Percentiles rank a stretch among this genome's conserved stretches.
Evolutionary conservation across 352 stramenopile genomes (phyloP).

Genomic region (Globisporangium nagaii): DNA sequence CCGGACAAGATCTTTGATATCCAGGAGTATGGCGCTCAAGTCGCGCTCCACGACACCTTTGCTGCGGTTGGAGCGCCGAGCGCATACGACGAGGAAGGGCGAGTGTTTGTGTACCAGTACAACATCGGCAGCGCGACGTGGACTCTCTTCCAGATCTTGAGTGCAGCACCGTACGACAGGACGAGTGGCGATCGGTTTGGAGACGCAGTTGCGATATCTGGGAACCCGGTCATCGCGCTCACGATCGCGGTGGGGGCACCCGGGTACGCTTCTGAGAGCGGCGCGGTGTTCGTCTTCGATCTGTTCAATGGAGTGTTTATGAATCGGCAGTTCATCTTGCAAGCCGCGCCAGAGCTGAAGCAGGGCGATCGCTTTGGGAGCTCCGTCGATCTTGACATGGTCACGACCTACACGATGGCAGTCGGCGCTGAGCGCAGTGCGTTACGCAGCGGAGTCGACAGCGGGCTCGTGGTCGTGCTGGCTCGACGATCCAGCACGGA

Average conservation of each 20-base stretch:
- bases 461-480: slow-evolving; percentile 50
- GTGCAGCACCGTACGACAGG: slow-evolving; percentile 33
- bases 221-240: slow-evolving; percentile 23
- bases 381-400: slow-evolving; percentile 67
- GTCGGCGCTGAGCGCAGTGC: slow-evolving; percentile 51
- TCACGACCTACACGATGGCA: slow-evolving; percentile 60
- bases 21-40: slow-evolving; percentile 49
- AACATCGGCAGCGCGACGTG: slow-evolving; percentile 30
- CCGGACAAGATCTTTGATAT: slow-evolving; percentile 27
- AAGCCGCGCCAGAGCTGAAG: slow-evolving; percentile 35
- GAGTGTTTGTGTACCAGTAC: slow-evolving; percentile 75
- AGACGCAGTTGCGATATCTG: slow-evolving; percentile 58
- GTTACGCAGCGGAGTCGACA: slow-evolving; percentile 29
- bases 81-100: slow-evolving; percentile 43
- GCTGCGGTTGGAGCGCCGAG: slow-evolving; percentile 60
- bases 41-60: slow-evolving; percentile 45
- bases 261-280: slow-evolving; percentile 42
- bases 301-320: slow-evolving; percentile 49
- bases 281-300: slow-evolving; percentile 78
- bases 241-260: slow-evolving; percentile 67
- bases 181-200: slow-evolving; percentile 61
- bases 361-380: slow-evolving; percentile 63
- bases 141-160: slow-evolving; percentile 67
- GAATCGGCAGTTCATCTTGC: slow-evolving; percentile 60
- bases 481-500: slow-evolving; percentile 37